Evolutionary conservation across 2,329 filamentous ascomycete species (phyloP).

Genomic region (Torrubiella hemipterigena): DNA sequence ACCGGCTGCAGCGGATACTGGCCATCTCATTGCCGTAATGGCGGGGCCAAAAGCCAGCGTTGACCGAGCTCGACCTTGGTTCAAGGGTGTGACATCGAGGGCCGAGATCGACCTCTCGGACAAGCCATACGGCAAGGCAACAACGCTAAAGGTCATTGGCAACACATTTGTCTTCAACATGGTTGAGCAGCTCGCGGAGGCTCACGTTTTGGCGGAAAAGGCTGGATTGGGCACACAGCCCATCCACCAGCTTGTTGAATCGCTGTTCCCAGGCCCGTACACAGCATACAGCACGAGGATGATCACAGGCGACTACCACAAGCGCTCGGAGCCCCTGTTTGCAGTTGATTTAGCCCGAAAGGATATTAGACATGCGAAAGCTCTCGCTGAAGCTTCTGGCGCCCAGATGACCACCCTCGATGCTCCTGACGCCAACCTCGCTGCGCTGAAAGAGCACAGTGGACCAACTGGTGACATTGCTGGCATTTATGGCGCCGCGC

Average conservation of each 20-base stretch:
- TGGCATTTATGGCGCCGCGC: conserved; percentile 69
- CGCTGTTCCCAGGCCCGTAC: conserved; percentile 66
- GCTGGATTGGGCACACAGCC: conserved; percentile 59
- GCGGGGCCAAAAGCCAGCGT: conserved; percentile 52
- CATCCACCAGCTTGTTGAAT: conserved; percentile 59
- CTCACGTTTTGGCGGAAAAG: conserved; percentile 69
- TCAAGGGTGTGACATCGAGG: conserved; percentile 58
- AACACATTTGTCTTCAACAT: conserved; percentile 82
- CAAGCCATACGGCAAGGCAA: conserved; percentile 56
- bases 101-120: conserved; percentile 59
- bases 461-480: conserved; percentile 69
- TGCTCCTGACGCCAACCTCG: conserved; percentile 57
- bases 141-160: conserved; percentile 68
- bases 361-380: conserved; percentile 63
- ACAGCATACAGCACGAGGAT: conserved; percentile 65
- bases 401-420: conserved; percentile 52
- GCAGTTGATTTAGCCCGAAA: conserved; percentile 73
- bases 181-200: conserved; percentile 68
- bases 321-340: conserved; percentile 69
- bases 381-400: conserved; percentile 51
- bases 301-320: conserved; percentile 63
- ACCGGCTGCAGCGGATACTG: conserved; percentile 57
- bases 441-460: conserved; percentile 52
- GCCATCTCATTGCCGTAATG: conserved; percentile 60
- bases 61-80: conserved; percentile 55